Conservation (phyloP, 495 filamentous ascomycete genomes). For the Daldinia bambusicola region DNA sequence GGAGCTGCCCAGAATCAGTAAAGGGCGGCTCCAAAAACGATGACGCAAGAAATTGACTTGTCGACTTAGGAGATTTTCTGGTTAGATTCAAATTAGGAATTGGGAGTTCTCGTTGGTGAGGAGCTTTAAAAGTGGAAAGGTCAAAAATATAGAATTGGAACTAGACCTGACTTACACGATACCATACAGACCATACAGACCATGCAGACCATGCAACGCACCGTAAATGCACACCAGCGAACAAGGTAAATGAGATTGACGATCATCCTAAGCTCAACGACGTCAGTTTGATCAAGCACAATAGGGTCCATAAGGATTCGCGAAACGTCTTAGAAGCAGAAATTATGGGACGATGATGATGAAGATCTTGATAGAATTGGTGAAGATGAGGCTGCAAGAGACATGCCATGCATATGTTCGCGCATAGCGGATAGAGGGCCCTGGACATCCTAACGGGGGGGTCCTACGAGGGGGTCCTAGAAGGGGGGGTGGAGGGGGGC, state of each 20-base stretch:
- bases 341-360: slow-evolving; percentile 36
- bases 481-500: too few species aligned
- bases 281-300: slow-evolving; percentile 12
- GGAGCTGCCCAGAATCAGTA: slow-evolving; percentile 26
- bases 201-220: slow-evolving; percentile 28
- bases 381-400: slow-evolving; percentile 45
- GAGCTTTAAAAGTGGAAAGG: slow-evolving; percentile 25
- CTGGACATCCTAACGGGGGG: slow-evolving; percentile 21
- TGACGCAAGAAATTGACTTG: slow-evolving; percentile 45
- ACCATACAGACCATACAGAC: slow-evolving; percentile 32
- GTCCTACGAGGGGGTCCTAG: not conserved
- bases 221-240: slow-evolving; percentile 25
- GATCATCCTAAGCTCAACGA: slow-evolving; percentile 26
- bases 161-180: slow-evolving; percentile 24
- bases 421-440: slow-evolving; percentile 36
- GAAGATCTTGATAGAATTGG: slow-evolving; percentile 33
- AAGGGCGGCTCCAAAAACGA: slow-evolving; percentile 40
- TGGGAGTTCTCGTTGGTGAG: slow-evolving; percentile 27
- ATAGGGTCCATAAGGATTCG: slow-evolving; percentile 11
- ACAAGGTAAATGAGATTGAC: slow-evolving; percentile 25
- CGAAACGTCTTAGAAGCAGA: slow-evolving; percentile 28
- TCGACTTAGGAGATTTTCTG: slow-evolving; percentile 34
- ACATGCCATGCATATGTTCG: slow-evolving; percentile 39
- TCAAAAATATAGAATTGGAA: slow-evolving; percentile 26
- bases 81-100: slow-evolving; percentile 34